phyloP scores from a whole-genome alignment of 1,139 yeast genomes.

The Candida mesenterica region DNA sequence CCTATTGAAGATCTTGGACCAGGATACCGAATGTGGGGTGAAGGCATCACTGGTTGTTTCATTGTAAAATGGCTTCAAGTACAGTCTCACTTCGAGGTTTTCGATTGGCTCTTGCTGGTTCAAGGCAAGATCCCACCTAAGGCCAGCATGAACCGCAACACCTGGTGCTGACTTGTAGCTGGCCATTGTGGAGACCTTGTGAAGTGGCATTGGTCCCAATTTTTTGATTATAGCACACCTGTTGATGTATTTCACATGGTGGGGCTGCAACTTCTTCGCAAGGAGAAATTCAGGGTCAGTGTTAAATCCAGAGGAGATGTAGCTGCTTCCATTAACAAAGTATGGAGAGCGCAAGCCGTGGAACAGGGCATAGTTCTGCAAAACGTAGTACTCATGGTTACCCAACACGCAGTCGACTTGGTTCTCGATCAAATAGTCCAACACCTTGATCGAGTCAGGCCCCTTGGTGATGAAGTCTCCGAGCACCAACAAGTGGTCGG shows the following conservation, averaged over 20 bases:
- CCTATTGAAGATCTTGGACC: conserved; percentile 65
- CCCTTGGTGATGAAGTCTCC: conserved; percentile 92
- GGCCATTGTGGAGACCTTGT: conserved; percentile 21
- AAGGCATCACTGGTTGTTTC: conserved; percentile 53
- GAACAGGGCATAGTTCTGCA: conserved; percentile 58
- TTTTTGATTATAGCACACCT: conserved; percentile 62
- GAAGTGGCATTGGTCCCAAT: conserved; percentile 59
- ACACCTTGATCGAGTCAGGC: conserved; percentile 65
- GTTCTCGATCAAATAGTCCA: conserved; percentile 63
- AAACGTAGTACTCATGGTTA: conserved; percentile 75
- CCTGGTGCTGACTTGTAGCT: conserved; percentile 40
- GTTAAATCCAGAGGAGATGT: conserved; percentile 28
- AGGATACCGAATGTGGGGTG: conserved; percentile 50
- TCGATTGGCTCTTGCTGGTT: conserved; percentile 62
- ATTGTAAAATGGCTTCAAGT: conserved; percentile 55
- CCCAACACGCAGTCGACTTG: conserved; percentile 77
- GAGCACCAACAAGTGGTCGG: conserved; percentile 64
- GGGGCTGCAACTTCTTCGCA: conserved; percentile 57
- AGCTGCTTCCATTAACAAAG: conserved; percentile 11
- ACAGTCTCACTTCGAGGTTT: conserved; percentile 60
- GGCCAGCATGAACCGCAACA: conserved; percentile 77
- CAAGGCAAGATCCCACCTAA: conserved; percentile 58
- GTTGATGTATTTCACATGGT: conserved; percentile 58
- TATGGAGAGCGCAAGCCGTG: conserved; percentile 47
- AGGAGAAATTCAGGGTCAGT: conserved; percentile 58